A percentile compares a stretch with the other conserved stretches of the same genome.
Conservation (phyloP, 2,329 filamentous ascomycete genomes). For the Aspergillus floridensis region DNA sequence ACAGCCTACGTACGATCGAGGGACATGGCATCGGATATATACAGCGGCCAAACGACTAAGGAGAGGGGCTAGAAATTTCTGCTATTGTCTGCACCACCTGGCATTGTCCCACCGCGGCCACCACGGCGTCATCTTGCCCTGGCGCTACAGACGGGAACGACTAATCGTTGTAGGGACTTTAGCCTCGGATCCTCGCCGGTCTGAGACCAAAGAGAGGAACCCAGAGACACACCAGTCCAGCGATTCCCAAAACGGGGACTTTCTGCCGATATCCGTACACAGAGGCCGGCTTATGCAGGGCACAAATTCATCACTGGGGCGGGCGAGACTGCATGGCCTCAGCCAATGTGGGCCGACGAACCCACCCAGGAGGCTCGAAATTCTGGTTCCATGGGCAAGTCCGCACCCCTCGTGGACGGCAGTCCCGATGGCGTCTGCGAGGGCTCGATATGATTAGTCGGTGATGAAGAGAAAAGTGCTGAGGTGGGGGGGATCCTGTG, state of each 20-base stretch:
- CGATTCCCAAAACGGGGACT: slow-evolving; percentile 3
- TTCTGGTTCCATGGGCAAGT: slow-evolving; percentile 8
- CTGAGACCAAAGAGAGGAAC: background rate
- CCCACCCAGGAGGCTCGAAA: slow-evolving; percentile 4
- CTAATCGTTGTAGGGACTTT: background rate
- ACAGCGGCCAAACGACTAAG: background rate
- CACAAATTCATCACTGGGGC: slow-evolving; percentile 2
- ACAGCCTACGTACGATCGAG: background rate
- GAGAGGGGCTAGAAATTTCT: background rate
- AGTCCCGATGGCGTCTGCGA: background rate
- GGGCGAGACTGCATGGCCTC: slow-evolving; percentile 8
- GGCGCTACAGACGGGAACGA: background rate
- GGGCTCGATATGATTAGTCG: slow-evolving; percentile 7
- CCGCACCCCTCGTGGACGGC: slow-evolving; percentile 11
- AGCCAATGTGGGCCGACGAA: slow-evolving; percentile 12
- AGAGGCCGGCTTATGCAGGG: slow-evolving; percentile 14
- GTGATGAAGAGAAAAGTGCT: background rate
- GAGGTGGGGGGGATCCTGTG: background rate
- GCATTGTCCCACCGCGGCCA: background rate
- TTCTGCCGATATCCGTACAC: slow-evolving; percentile 9
- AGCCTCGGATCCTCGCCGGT: background rate
- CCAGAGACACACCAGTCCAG: slow-evolving; percentile 1
- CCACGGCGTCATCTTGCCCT: background rate
- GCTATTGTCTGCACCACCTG: background rate
- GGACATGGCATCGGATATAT: background rate